Base-by-base conservation (phyloP, 106 monocot species). In the Agapanthus africanus region DNA sequence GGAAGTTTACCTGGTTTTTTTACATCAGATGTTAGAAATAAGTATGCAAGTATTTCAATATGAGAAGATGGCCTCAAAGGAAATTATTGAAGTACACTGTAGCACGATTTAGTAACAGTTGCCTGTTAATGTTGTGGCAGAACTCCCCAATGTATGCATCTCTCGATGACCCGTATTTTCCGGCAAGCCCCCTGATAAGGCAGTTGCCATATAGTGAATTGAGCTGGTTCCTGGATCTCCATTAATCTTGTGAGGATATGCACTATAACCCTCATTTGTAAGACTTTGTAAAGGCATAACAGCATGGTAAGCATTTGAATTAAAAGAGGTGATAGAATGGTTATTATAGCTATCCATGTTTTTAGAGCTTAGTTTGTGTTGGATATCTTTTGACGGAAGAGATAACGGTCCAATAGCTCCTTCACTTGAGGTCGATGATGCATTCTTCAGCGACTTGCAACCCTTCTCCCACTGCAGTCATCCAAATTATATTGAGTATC, bases 221-320 rank as follows among this genome's bases (percentile, higher is more conserved):
- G 71, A 40, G 62, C 74, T 52, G 71, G 41, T 56, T 69, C 1
- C 6, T 47, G 67, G 49, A 67, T 38, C 39, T 69, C 67, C 65
- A 42, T 57, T 44, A 74, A 59, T n/a, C 33, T 49, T 71, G 41
- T 70, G 49, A 76, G 32, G 49, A 69, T 57, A 67, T 73, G 27
- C 44, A 40, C 57, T 21, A 66, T 74, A 51, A 65, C 69, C 73
- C 83, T 89, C 86, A 97, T 82, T 75, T 41, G 97, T 97, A 82
- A 68, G 78, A 77, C 65, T 84, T 92, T 92, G 97, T 97, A 97
- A 97, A 97, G 97, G 97, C 68, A 84, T 76, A 92, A 97, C 97
- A 91, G 69, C 60, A 83, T 47, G 50, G 73, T 78, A 84, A 87
- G 63, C 54, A 62, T 62, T 85, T 69, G 74, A 79, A 77, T 47